phyloP scores from a whole-genome alignment of 768 basidiomycete genomes.

The Xerocomus spinulosus region DNA sequence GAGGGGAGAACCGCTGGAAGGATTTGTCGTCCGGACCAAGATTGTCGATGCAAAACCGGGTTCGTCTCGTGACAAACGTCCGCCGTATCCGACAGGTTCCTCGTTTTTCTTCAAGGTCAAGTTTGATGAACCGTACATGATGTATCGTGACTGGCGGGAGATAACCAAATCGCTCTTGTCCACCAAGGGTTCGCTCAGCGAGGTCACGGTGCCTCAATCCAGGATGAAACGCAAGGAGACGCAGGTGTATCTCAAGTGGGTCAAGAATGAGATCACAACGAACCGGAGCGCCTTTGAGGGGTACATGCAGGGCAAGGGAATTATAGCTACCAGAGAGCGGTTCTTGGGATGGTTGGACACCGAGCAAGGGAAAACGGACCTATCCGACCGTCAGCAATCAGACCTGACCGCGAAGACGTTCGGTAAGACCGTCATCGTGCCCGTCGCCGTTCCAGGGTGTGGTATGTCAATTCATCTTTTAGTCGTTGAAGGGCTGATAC shows the following conservation, averaged over 20 bases:
- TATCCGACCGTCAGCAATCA: conserved; percentile 26
- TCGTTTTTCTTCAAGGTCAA: conserved; percentile 99
- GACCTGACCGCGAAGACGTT: conserved; percentile 27
- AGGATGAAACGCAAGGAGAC: conserved; percentile 80
- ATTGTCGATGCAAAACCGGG: conserved; percentile 43
- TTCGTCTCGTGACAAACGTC: conserved; percentile 29
- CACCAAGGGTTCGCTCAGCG: conserved; percentile 28
- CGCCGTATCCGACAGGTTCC: conserved; percentile 73
- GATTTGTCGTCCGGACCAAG: conserved; percentile 86
- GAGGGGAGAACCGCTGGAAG: conserved; percentile 83
- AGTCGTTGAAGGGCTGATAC: background rate
- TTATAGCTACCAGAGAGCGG: conserved; percentile 75
- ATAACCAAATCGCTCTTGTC: conserved; percentile 74
- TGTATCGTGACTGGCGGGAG: conserved; percentile 98
- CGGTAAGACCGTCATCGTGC: conserved; percentile 80
- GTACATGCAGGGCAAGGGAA: conserved; percentile 72
- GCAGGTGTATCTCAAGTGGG: conserved; percentile 77
- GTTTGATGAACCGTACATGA: conserved; percentile 98
- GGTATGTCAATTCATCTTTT: conserved; percentile 45
- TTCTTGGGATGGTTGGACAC: conserved; percentile 68
- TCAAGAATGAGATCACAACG: conserved; percentile 63
- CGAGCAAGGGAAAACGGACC: conserved; percentile 39
- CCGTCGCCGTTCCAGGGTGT: conserved; percentile 88
- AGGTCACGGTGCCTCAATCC: conserved; percentile 48
- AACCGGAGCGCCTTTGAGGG: conserved; percentile 57